phyloP scores from a whole-genome alignment of 1,139 yeast genomes.

The Candida freyschussii region DNA sequence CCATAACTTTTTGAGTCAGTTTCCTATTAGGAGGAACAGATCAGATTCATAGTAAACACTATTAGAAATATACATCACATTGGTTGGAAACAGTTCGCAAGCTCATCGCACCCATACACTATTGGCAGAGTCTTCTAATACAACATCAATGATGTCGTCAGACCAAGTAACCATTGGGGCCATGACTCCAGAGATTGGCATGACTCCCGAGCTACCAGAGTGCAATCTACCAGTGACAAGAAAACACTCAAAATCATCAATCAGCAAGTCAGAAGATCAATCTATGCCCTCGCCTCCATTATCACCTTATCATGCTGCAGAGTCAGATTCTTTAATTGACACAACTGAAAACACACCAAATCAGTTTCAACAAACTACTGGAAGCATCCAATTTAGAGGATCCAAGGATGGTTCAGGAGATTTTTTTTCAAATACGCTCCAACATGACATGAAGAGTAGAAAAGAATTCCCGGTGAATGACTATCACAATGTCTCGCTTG shows the following conservation, averaged over 20 bases:
- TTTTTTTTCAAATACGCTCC: no score
- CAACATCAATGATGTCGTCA: slow-evolving; percentile 10
- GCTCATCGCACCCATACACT: neutral
- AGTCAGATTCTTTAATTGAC: slow-evolving; percentile 6
- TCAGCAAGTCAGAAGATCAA: slow-evolving; percentile 22
- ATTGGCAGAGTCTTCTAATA: neutral
- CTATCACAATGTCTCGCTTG: slow-evolving; percentile 42
- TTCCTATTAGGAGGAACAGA: no score
- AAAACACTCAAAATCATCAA: slow-evolving; percentile 24
- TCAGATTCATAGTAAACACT: no score
- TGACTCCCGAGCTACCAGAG: slow-evolving; percentile 7
- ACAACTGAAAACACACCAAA: no score
- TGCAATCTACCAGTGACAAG: slow-evolving; percentile 17
- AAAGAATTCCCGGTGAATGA: slow-evolving; percentile 46
- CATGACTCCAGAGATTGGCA: slow-evolving; percentile 25
- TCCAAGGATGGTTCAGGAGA: no score
- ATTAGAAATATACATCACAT: neutral
- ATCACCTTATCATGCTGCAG: slow-evolving; percentile 47
- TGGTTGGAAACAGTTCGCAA: neutral
- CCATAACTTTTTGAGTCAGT: neutral
- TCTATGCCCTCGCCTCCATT: slow-evolving; percentile 62
- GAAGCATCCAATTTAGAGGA: no score
- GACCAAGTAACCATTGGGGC: slow-evolving; percentile 17
- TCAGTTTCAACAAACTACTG: slow-evolving; percentile 2
- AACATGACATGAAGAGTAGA: no score